Conservation (phyloP, 495 filamentous ascomycete genomes). For the Sabuloglossum arenarium region DNA sequence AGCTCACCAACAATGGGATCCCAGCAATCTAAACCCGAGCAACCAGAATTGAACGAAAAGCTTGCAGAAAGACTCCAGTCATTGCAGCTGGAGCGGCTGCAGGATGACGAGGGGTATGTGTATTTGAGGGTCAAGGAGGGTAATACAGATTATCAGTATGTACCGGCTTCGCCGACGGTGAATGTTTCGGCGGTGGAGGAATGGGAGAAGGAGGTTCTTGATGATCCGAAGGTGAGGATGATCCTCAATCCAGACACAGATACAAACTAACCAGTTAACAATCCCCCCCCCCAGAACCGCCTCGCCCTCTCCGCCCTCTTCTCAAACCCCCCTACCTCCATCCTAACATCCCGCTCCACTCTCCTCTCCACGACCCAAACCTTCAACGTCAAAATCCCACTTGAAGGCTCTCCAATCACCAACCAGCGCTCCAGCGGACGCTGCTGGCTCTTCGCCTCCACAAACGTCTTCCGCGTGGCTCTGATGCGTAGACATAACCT, state of each 20-base stretch:
- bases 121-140: neutral
- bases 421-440: slow-evolving; percentile 61
- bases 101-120: neutral
- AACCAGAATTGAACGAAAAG: neutral
- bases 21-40: neutral
- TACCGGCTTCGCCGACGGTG: slow-evolving; percentile 10
- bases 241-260: neutral
- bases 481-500: slow-evolving; percentile 64
- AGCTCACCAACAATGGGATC: neutral
- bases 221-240: slow-evolving; percentile 36
- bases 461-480: slow-evolving; percentile 70
- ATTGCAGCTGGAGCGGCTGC: neutral
- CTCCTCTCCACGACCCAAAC: too few species aligned
- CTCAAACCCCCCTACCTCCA: slow-evolving; percentile 26
- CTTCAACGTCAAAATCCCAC: slow-evolving; percentile 64
- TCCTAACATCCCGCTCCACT: slow-evolving; percentile 40
- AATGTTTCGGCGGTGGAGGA: slow-evolving; percentile 24
- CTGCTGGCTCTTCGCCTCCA: slow-evolving; percentile 79
- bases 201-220: slow-evolving; percentile 39
- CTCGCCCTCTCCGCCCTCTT: slow-evolving; percentile 50
- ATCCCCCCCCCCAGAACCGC: slow-evolving; percentile 36
- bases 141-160: neutral
- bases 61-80: neutral
- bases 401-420: slow-evolving; percentile 67
- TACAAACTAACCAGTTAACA: neutral